Conservation (phyloP, 495 filamentous ascomycete genomes). For the Jackrogersella minutella region DNA sequence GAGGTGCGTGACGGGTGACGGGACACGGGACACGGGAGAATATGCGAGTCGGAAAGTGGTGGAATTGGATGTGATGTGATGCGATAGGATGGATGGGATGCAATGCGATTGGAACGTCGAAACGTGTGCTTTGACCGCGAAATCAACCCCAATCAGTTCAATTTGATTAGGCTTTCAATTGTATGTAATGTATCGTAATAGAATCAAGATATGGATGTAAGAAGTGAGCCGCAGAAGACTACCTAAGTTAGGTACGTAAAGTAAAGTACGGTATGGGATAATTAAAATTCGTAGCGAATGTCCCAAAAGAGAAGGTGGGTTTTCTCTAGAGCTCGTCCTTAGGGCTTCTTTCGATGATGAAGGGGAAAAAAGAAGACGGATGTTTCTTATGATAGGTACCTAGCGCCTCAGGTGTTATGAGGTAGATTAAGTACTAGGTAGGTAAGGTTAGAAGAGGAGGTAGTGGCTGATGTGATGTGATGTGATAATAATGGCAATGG, state of each 20-base stretch:
- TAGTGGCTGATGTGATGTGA: neutral
- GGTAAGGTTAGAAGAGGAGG: too few species aligned
- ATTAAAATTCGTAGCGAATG: constrained; percentile 17
- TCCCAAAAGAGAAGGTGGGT: constrained; percentile 27
- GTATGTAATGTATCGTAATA: neutral
- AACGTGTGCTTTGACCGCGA: constrained; percentile 41
- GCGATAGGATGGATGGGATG: constrained; percentile 21
- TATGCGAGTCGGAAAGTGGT: constrained; percentile 6
- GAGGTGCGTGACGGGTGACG: neutral
- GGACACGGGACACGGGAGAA: neutral
- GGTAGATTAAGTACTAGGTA: too few species aligned
- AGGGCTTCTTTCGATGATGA: too few species aligned
- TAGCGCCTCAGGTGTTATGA: too few species aligned
- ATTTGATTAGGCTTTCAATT: neutral
- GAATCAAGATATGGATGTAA: too few species aligned
- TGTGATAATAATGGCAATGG: neutral
- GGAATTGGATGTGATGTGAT: constrained; percentile 2
- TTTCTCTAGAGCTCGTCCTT: neutral
- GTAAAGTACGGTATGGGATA: neutral
- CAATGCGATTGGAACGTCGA: constrained; percentile 31
- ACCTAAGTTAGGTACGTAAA: neutral
- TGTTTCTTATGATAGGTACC: neutral
- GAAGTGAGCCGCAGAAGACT: constrained; percentile 9
- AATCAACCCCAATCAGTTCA: constrained; percentile 15
- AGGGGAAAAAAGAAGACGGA: neutral